Evolutionary conservation across 148 eudicot genomes (phyloP).

Genomic region (Vaccinium vitisidaea): DNA sequence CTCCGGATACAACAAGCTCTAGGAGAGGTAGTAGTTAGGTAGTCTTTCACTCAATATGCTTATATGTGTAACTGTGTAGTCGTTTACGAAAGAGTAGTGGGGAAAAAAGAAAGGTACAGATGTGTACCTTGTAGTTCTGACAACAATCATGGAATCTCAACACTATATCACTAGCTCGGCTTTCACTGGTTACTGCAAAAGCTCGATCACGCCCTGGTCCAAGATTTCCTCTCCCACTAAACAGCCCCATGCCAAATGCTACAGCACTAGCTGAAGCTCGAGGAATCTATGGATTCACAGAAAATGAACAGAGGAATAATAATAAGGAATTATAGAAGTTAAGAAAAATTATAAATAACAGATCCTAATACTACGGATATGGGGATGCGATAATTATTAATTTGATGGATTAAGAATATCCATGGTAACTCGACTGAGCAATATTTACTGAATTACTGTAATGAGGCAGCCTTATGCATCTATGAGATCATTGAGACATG

Average conservation of each 20-base stretch:
- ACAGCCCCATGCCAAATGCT: conserved; percentile 95
- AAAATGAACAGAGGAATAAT: not conserved
- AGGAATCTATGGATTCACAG: conserved; percentile 51
- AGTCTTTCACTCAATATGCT: not conserved
- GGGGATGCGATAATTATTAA: not conserved
- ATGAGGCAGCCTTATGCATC: conserved; percentile 4
- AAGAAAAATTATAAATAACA: not conserved
- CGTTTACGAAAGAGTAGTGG: not conserved
- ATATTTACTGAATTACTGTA: not conserved
- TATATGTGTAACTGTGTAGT: not conserved
- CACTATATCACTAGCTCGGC: conserved; percentile 89
- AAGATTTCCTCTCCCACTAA: conserved; percentile 80
- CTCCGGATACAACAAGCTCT: not conserved
- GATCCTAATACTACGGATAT: not conserved
- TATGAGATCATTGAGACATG: not conserved
- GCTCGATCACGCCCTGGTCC: conserved; percentile 82
- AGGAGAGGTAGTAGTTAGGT: not conserved
- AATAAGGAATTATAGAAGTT: not conserved
- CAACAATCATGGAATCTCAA: conserved; percentile 94
- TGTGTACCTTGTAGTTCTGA: conserved; percentile 84
- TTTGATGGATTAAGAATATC: not conserved
- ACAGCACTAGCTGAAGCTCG: conserved; percentile 99
- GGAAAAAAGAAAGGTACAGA: conserved; percentile 11
- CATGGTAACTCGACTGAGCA: not conserved
- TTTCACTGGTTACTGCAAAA: conserved; percentile 91